Evolutionary conservation across 108 stramenopile species (phyloP), one percentile per base, ranked within the genome.

Genomic region (Cyclotella cryptica): DNA sequence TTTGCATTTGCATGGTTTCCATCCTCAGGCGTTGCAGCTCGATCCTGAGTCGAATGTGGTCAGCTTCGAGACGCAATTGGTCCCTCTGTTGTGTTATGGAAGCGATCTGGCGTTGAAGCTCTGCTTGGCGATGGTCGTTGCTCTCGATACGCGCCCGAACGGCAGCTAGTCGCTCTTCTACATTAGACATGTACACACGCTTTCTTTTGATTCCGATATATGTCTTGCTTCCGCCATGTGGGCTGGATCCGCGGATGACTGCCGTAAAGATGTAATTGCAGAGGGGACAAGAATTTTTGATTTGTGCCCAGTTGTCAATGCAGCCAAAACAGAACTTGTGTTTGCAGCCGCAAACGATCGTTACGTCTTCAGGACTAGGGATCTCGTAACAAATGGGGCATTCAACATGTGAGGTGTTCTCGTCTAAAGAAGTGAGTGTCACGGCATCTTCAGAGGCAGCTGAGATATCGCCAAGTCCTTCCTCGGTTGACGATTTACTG

Each of bases 241-340:
- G 17, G 1, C 22, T 24, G 3, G 55, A 27, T 27, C 55, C 55
- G 7, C 55, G 22, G 22, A 14, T 58, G 55, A 58, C 26, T 58
- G 17, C 22, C 13, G 55, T 58, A 58, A 58, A 58, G 22, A 27
- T 24, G 55, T 21, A 17, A 26, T 58, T 58, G 26, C 55, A 58
- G 1, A 58, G 19, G 13, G 61, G 61, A 19, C 61, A 62, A 40
- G 30, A 41, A 19, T 62, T 62, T 40, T 62, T 62, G 17, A 26
- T 62, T n/a, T 40, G 30, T 41, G 6, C 61, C 61, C 61, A 62
- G 1, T 14, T 62, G 19, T 62, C 39, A 40, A 62, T 62, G 39
- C 61, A 62, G 19, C 24, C 17, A 30, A 62, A 62, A 30, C 61
- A 62, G 61, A 62, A 62, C 35, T 62, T 62, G 40, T 62, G 61